Base-by-base conservation (phyloP, 371 early-diverging fungal species). In the Mortierella sp. region DNA sequence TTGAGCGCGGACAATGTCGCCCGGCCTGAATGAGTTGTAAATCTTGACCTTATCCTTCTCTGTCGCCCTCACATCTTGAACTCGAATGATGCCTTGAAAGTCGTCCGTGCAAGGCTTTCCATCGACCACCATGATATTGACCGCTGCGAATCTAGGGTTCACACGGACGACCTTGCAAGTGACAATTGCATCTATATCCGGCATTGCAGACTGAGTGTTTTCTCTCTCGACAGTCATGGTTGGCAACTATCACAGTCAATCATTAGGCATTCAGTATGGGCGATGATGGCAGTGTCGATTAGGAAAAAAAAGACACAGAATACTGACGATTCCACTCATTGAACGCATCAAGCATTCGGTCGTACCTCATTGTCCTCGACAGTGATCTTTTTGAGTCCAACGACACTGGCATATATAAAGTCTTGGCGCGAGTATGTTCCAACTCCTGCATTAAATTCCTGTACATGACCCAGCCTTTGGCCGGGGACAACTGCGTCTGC, bases 31-130 rank as follows among this genome's bases (percentile, higher is more conserved):
- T 32, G 94, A 95, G 50, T 91, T 87, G 85, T 93, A 92, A 72
- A 98, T 96, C 79, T 95, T 94, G 55, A 98, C 95, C 72, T 94
- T 94, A 78, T 98, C 98, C 76, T 93, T 94, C 72, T 98, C 98
- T 0, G 97, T 95, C 33, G 96, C 96, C 16, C 99, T 86, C 1
- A 98, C 95, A 83, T 98, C 98, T 87, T 97, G 97, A 13, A 88
- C 93, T 90, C 95, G 87, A 52, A 98, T 94, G 55, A 94, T 88
- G n/a, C 98, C 99, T 84, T 92, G 89, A 73, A 97, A 98, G 71
- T 95, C 95, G 77, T 98, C 97, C 65, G 88, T 87, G 84, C 96
- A 95, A 4, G 97, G 94, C n/a, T 87, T 84, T 22, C 89, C 85
- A 16, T 92, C 95, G 15, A 97, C 97, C 33, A 97, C 93, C 92